Evolutionary conservation across 306 rosid species (phyloP), one percentile per base, ranked within the genome.

Genomic region (Cyclanthera cordifolia): DNA sequence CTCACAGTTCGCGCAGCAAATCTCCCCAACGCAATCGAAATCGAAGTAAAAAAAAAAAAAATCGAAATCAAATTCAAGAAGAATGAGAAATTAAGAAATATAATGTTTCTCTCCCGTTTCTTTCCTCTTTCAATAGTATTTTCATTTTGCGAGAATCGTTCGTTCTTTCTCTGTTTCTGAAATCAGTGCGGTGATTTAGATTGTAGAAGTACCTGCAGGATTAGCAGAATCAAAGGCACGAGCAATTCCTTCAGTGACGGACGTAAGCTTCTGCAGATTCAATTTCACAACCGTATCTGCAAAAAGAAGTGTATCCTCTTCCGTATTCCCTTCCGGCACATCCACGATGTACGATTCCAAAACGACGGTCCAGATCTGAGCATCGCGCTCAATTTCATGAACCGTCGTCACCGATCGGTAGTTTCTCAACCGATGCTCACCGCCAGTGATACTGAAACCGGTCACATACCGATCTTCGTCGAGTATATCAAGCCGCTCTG

Each of bases 231-330:
- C 67, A 19, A 25, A 59, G 59, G 50, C 86, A 34, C 87, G 89
- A 72, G 65, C 82, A 73, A 79, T 69, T n/a, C 82, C 87, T 82
- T 93, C 94, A 46, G 94, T 14, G 75, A 90, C 78, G 19, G 96
- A 84, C 25, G 99, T 95, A 25, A 93, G 96, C 84, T 87, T 93
- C 85, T 93, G 96, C 59, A 93, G 86, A 74, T 93, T 93, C 77
- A 90, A 82, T 25, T 84, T 30, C 2, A 83, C 67, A 34, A 90
- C 87, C 6, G 91, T 90, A 66, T 85, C 67, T 0, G 82, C 77
- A 63, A 87, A 90, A 69, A 73, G 53, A 61, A 88, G 71, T 0
- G 95, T 82, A 50, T 90, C 96, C 19, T 90, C 95, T 13, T 66
- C 46, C 10, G 66, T 82, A 23, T 77, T 87, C 7, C 86, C 86